Evolutionary conservation across 2,329 filamentous ascomycete genomes (phyloP).

Genomic region (Elsinoe perseae): DNA sequence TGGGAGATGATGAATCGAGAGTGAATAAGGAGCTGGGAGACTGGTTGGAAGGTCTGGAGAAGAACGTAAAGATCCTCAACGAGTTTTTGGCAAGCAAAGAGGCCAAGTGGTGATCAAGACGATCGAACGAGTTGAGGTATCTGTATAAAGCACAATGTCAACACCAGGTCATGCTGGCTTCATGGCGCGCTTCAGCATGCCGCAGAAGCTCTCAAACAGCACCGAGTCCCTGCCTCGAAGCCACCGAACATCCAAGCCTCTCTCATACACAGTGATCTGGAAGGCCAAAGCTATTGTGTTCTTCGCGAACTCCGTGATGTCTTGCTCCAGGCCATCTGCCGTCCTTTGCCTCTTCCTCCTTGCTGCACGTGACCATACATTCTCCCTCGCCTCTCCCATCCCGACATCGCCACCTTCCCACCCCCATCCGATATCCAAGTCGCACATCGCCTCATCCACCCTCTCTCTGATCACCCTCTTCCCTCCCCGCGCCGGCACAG

Average conservation of each 20-base stretch:
- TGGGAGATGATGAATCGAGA: slow-evolving; percentile 59
- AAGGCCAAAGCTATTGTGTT: slow-evolving; percentile 36
- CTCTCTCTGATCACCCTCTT: slow-evolving; percentile 27
- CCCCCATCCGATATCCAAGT: slow-evolving; percentile 56
- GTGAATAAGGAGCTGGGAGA: slow-evolving; percentile 56
- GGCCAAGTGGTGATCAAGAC: slow-evolving; percentile 27
- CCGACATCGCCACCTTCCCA: slow-evolving; percentile 53
- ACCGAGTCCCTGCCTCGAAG: slow-evolving; percentile 63
- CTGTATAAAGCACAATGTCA: not conserved
- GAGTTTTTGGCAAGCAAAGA: slow-evolving; percentile 51
- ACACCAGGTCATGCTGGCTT: slow-evolving; percentile 5
- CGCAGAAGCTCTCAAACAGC: slow-evolving; percentile 80
- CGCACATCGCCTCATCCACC: slow-evolving; percentile 43
- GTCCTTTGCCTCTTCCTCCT: slow-evolving; percentile 48
- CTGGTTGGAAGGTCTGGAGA: slow-evolving; percentile 73
- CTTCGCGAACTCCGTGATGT: slow-evolving; percentile 23
- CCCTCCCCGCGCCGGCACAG: slow-evolving; percentile 35
- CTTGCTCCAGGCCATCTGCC: slow-evolving; percentile 23
- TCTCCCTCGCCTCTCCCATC: slow-evolving; percentile 55
- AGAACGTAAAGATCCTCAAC: slow-evolving; percentile 68
- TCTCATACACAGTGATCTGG: slow-evolving; percentile 32
- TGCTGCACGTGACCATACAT: slow-evolving; percentile 73
- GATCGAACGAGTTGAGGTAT: not conserved
- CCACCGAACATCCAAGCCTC: slow-evolving; percentile 54
- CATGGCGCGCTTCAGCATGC: slow-evolving; percentile 56